Base-by-base conservation (phyloP, 2,329 filamentous ascomycete species). In the Pseudogymnoascus sp. region DNA sequence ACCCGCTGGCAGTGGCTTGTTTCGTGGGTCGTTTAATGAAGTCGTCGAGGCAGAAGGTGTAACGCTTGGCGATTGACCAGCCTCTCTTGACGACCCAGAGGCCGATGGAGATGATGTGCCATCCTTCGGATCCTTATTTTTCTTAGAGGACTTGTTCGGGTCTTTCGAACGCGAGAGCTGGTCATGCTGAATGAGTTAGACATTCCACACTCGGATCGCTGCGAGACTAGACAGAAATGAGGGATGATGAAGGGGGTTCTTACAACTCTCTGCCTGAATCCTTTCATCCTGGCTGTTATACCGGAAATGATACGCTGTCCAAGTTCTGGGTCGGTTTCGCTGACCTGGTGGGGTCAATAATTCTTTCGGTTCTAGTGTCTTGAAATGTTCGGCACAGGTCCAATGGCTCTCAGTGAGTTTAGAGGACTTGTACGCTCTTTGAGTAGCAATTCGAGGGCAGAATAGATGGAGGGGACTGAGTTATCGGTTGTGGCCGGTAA, bases 201-300 rank as follows among this genome's bases (percentile, higher is more conserved):
- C 59, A 60, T 60, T 60, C 37, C 31, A 40, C 21, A 61, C 53
- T 35, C 28, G 33, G 18, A 31, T 61, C 33, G 60, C 56, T 62
- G 33, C 21, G 12, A 37, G 35, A 63, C 21, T 37, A 35, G 59
- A 68, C 66, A 65, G 1, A 56, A 56, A 56, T 12, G 3, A 56
- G 5, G 28, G 44, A 35, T 65, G 63, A 66, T 71, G 71, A 69
- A 64, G 65, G 68, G 70, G 69, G 68, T 69, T 67, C 90, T 83
- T 86, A 96, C 92, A 83, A 97, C 92, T 89, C 90, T 91, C 83
- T 96, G 91, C 79, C 92, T 90, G 79, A 97, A 96, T 77, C 91
- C 90, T 82, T 96, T 97, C 93, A 97, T 97, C 78, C 83, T 89
- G 78, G 50, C 50, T 56, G 50, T 35, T 33, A 8, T 56, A 35